phyloP scores from a whole-genome alignment of 1,284 basidiomycete genomes.

The Phellinidium pouzarii region DNA sequence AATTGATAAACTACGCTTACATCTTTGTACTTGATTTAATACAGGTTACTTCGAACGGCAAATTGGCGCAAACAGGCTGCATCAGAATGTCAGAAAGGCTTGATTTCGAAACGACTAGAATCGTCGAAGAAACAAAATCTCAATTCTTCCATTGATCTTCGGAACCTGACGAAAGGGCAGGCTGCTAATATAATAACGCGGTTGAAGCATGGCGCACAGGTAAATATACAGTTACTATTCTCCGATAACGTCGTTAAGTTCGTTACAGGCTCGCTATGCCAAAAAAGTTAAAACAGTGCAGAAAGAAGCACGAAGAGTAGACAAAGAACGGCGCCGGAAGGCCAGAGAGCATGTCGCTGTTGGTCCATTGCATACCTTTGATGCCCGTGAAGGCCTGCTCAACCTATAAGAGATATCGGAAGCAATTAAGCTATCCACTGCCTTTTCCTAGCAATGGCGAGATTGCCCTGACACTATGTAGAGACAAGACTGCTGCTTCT shows the following conservation, averaged over 20 bases:
- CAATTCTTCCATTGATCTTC: slow-evolving; percentile 24
- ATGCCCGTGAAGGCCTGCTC: neutral
- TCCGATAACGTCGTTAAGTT: neutral
- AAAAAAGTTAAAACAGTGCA: slow-evolving; percentile 29
- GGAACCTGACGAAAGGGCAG: slow-evolving; percentile 63
- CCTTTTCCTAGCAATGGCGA: slow-evolving; percentile 44
- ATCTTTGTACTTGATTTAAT: slow-evolving; percentile 18
- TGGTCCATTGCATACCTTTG: slow-evolving; percentile 38
- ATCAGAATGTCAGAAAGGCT: slow-evolving; percentile 54
- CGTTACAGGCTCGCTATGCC: slow-evolving; percentile 1
- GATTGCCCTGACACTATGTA: slow-evolving; percentile 57
- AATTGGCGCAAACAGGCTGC: slow-evolving; percentile 69
- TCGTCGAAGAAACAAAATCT: slow-evolving; percentile 25
- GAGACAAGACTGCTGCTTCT: slow-evolving; percentile 55
- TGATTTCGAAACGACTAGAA: slow-evolving; percentile 56
- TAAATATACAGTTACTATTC: slow-evolving; percentile 25
- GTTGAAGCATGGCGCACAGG: slow-evolving; percentile 70
- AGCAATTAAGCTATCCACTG: neutral
- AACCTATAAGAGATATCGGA: neutral
- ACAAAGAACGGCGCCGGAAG: slow-evolving; percentile 43
- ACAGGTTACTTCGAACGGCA: slow-evolving; percentile 60
- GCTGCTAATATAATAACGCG: slow-evolving; percentile 75
- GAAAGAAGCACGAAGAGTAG: slow-evolving; percentile 30
- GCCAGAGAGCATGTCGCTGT: slow-evolving; percentile 53
- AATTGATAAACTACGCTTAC: slow-evolving; percentile 15